Evolutionary conservation across 1,284 basidiomycete genomes (phyloP), one percentile per base, ranked within the genome.

Genomic region (Ganoderma meredithae): DNA sequence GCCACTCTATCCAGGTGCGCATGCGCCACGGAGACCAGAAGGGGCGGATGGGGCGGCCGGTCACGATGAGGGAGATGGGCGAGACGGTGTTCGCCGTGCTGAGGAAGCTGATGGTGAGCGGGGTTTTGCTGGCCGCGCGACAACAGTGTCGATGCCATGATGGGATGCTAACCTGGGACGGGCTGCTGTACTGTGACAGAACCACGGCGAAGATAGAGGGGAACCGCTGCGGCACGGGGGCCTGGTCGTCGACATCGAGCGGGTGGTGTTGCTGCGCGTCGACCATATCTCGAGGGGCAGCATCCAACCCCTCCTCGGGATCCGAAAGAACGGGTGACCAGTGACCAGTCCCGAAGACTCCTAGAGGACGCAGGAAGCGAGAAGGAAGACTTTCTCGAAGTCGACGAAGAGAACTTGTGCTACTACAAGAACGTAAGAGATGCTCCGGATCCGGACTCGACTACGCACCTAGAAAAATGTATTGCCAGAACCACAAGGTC

Each of bases 211-310:
- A 15, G 36, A 31, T 4, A 36, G 5, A 1, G 58, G 64, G 0
- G 49, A 25, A 7, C n/a, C 60, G 17, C 60, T 66, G 41, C 52
- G 9, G 49, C 60, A 66, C 36, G 19, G 43, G 0, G 61, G 56
- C 1, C 3, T 4, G 17, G 10, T 27, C 9, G 61, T 63, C 13
- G 31, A 17, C 6, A 15, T 49, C 3, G 44, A 59, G 12, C 15
- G 59, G 17, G 33, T 67, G 33, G 65, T 67, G 17, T 25, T 67
- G 52, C 31, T 67, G 43, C 65, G 65, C 3, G 33, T 63, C 44
- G 65, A 67, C 1, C 65, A 67, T 39, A 25, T 67, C 25, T 67
- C 65, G 9, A 40, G 53, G n/a, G 65, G 61, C 15, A 63, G 55
- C 25, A n/a, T 67, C 55, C 61, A 67, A 44, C 61, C 65, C 10